phyloP scores from a whole-genome alignment of 805 yeast genomes.

The Yarrowia sp. region DNA sequence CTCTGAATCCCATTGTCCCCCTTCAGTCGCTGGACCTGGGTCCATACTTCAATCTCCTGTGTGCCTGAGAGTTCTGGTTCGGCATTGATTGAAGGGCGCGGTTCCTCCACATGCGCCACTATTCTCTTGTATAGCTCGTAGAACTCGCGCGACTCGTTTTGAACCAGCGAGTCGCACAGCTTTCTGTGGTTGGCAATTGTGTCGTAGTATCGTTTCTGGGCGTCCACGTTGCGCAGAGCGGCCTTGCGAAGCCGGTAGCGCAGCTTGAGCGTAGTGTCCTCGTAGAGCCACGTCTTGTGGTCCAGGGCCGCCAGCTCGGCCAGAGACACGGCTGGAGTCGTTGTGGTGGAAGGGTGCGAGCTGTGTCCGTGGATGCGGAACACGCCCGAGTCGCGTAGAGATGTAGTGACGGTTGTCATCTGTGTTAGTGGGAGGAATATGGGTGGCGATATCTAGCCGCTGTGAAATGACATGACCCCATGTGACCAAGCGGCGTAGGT shows the following conservation, averaged over 20 bases:
- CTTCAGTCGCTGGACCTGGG: conserved; percentile 17
- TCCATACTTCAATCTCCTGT: conserved; percentile 29
- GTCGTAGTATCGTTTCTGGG: conserved; percentile 26
- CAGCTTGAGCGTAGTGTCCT: conserved; percentile 33
- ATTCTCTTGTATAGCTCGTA: conserved; percentile 20
- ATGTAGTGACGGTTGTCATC: conserved; percentile 38
- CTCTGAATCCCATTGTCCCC: conserved; percentile 1
- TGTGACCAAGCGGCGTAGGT: conserved; percentile 9
- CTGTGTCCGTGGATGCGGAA: conserved; percentile 36
- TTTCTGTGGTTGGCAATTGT: conserved; percentile 20
- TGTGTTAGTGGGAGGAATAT: conserved; percentile 11
- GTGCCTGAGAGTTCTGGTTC: conserved; percentile 27
- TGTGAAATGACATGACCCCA: conserved; percentile 5
- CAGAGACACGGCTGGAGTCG: conserved; percentile 10
- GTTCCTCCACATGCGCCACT: conserved; percentile 26
- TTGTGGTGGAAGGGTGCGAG: not conserved
- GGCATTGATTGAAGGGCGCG: conserved; percentile 32
- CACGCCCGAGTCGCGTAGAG: conserved; percentile 39
- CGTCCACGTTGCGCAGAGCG: conserved; percentile 21
- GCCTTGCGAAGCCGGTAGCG: conserved; percentile 37
- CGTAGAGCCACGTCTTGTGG: conserved; percentile 36
- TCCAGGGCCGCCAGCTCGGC: conserved; percentile 35
- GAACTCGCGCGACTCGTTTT: conserved; percentile 34
- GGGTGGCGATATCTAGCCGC: not conserved
- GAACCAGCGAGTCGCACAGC: conserved; percentile 32